These are phyloP conservation scores for Diaporthe sp. DNA, from an alignment of 2,329 filamentous ascomycete species.

Conservation along the genomic window DNA sequence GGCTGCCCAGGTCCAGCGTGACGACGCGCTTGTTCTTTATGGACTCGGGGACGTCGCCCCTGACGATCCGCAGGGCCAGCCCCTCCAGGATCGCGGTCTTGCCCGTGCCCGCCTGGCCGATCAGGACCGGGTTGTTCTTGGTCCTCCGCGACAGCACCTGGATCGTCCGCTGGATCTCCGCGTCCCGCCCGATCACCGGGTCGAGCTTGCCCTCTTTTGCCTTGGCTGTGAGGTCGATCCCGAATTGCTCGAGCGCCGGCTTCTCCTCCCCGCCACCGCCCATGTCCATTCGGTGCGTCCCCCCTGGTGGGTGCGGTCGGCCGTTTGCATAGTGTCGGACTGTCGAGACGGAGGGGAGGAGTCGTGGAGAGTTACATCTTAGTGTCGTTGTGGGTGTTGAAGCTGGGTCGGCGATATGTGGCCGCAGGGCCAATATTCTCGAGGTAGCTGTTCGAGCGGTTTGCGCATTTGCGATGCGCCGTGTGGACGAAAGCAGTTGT, in stretches of 20 bases:
- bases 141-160: conserved; percentile 93
- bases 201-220: conserved; percentile 93
- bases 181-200: conserved; percentile 92
- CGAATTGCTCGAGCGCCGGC: conserved; percentile 89
- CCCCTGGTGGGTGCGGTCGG: conserved; percentile 87
- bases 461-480: conserved; percentile 49
- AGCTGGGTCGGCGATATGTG: background rate
- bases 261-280: conserved; percentile 78
- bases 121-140: conserved; percentile 97
- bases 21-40: conserved; percentile 95
- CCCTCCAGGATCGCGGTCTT: conserved; percentile 96
- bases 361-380: conserved; percentile 35
- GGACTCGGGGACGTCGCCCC: conserved; percentile 93
- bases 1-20: conserved; percentile 86
- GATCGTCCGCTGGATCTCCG: conserved; percentile 93
- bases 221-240: conserved; percentile 87
- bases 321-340: conserved; percentile 75
- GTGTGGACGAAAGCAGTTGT: conserved; percentile 51
- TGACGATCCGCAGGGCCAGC: conserved; percentile 88
- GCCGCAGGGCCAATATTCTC: conserved; percentile 41
- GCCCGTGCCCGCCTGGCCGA: conserved; percentile 89
- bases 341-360: conserved; percentile 52
- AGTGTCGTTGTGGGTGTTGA: background rate
- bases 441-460: conserved; percentile 42
- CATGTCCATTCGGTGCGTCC: conserved; percentile 94